A percentile compares a stretch with the other conserved stretches of the same genome.
phyloP scores from a whole-genome alignment of 1,284 basidiomycete species.

The Pseudozyma flocculosa region DNA sequence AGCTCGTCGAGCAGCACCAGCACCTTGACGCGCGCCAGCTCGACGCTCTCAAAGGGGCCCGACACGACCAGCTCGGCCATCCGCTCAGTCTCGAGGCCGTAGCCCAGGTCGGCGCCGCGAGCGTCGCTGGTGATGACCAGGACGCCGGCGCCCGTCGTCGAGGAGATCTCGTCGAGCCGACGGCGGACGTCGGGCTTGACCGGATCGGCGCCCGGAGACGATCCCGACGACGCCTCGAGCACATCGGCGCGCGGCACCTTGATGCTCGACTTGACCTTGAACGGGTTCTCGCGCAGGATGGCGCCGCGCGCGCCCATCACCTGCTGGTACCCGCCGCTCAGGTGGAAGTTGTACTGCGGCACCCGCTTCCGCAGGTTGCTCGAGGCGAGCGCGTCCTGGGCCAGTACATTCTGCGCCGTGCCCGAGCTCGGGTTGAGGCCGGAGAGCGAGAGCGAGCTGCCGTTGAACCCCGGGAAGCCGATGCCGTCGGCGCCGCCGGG shows the following conservation, averaged over 20 bases:
- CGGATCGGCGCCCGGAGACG: slow-evolving; percentile 59
- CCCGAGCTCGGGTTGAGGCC: slow-evolving; percentile 29
- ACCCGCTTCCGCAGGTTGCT: slow-evolving; percentile 17
- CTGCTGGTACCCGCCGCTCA: slow-evolving; percentile 86
- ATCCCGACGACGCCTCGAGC: slow-evolving; percentile 59
- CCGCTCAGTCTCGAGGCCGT: slow-evolving; percentile 85
- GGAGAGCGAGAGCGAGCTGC: slow-evolving; percentile 35
- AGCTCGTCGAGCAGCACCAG: slow-evolving; percentile 88
- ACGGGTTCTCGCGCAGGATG: slow-evolving; percentile 83
- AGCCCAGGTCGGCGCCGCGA: slow-evolving; percentile 47
- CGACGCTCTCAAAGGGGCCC: slow-evolving; percentile 80
- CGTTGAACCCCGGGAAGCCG: slow-evolving; percentile 30
- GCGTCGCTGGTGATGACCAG: slow-evolving; percentile 65
- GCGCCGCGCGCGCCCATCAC: slow-evolving; percentile 87
- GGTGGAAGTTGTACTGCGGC: slow-evolving; percentile 70
- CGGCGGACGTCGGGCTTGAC: slow-evolving; percentile 84
- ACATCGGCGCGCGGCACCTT: slow-evolving; percentile 89
- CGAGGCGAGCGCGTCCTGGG: slow-evolving; percentile 25
- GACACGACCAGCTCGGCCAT: slow-evolving; percentile 88
- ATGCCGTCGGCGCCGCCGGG: slow-evolving; percentile 18
- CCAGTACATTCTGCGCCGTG: slow-evolving; percentile 14
- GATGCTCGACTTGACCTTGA: slow-evolving; percentile 79
- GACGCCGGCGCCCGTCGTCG: slow-evolving; percentile 81
- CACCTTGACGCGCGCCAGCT: slow-evolving; percentile 82
- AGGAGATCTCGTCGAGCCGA: slow-evolving; percentile 87